Conservation (phyloP, 768 basidiomycete species). For the Russula griseocarnosa region DNA sequence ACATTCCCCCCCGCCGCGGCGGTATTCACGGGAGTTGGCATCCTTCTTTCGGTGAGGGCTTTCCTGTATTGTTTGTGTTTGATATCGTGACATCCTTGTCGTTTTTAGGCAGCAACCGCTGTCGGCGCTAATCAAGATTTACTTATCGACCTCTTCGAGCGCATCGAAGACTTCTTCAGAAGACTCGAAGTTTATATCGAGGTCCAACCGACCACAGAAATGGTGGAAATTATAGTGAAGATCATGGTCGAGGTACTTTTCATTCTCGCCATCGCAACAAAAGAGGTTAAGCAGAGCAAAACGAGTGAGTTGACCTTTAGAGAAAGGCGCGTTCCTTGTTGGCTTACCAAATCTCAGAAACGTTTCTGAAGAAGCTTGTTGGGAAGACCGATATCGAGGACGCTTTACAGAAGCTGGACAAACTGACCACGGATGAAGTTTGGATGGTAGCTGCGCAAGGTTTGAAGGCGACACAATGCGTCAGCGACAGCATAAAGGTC, state of each 20-base stretch:
- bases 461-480: neutral
- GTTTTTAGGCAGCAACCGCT: neutral
- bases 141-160: neutral
- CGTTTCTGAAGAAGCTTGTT: neutral
- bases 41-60: neutral
- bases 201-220: neutral
- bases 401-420: neutral
- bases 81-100: neutral
- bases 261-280: neutral
- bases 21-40: neutral
- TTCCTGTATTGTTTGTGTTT: neutral
- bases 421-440: neutral
- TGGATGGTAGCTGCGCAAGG: neutral
- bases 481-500: neutral
- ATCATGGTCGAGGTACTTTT: too few relatives aligned
- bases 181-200: neutral
- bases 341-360: neutral
- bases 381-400: neutral
- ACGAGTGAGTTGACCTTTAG: neutral
- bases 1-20: neutral
- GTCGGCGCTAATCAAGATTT: neutral
- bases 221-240: neutral
- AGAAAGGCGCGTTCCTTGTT: neutral
- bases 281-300: neutral
- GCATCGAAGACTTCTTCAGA: neutral